Evolutionary conservation across 768 basidiomycete species (phyloP), one percentile per base, ranked within the genome.

Genomic region (Calocybe indica): DNA sequence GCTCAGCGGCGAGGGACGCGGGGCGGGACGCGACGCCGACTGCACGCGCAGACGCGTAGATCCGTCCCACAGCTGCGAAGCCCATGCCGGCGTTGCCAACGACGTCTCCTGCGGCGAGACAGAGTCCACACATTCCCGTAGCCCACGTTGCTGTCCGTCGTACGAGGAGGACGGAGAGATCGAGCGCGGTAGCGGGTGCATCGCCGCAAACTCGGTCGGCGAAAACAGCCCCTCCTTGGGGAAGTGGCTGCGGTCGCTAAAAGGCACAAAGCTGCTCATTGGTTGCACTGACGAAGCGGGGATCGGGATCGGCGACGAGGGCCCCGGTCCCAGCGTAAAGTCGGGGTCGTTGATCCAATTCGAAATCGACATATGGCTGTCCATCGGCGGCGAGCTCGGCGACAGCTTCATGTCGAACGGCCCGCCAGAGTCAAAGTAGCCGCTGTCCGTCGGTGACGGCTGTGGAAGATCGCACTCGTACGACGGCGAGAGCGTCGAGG

Each of bases 301-400:
- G 45, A 83, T 83, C 52, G 82, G 74, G 55, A 85, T 82, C 22
- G 86, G 84, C 0, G 82, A 79, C 2, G 82, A 75, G 6, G 74
- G 64, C 22, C 22, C 22, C 31, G 65, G 61, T 7, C 58, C 52
- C 35, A 62, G 48, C 2, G 60, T 52, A 45, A 70, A 55, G 43
- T 82, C 79, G 43, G 78, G 64, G 62, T 88, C 85, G 57, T 76
- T 73, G 45, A 87, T 71, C 85, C 85, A 88, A 52, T 74, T 70
- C 0, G 76, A 69, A 3, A 80, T 66, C 59, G 74, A 73, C 35
- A 71, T 59, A 52, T 64, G 57, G 50, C 70, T 69, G 57, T 81
- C 78, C 50, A 71, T 58, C 9, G 70, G 65, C 45, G 75, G 65
- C 44, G 73, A 70, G 50, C 68, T 60, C 47, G 75, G 69, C 40